Percentiles rank a stretch among this genome's conserved stretches.
Conservation (phyloP, 331 rosid species). For the Pyrus hybrid region DNA sequence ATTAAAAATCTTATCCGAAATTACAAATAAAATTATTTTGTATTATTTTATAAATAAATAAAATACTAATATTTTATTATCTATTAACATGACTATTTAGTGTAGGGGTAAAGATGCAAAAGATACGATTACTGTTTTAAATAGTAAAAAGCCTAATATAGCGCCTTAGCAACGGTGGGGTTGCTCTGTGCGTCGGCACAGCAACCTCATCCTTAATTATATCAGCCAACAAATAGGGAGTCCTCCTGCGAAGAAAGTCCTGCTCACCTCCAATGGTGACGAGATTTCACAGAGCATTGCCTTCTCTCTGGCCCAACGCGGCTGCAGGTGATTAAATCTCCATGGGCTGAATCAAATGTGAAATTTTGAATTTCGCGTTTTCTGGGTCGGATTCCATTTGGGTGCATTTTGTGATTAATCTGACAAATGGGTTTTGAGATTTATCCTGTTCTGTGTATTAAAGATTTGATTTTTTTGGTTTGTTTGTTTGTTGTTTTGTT, state of each 20-base stretch:
- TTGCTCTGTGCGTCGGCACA: no score
- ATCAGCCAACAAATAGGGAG: slow-evolving; percentile 23
- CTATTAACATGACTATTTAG: no score
- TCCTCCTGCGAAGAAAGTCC: slow-evolving; percentile 44
- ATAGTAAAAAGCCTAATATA: no score
- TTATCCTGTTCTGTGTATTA: background rate
- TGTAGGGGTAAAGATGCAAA: no score
- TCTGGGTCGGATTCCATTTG: background rate
- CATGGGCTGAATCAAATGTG: background rate
- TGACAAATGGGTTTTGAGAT: background rate
- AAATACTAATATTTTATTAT: no score
- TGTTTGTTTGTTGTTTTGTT: background rate
- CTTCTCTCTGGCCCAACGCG: slow-evolving; percentile 60
- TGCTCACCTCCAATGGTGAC: slow-evolving; percentile 67
- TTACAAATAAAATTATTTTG: no score
- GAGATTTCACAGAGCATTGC: slow-evolving; percentile 53
- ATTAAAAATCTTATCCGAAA: no score
- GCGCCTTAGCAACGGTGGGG: no score
- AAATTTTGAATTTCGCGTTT: background rate
- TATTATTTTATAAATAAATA: no score
- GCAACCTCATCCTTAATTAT: no score
- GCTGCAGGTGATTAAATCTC: slow-evolving; percentile 52
- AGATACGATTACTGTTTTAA: no score
- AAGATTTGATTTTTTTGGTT: background rate
- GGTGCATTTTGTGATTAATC: background rate